Evolutionary conservation across 2,329 filamentous ascomycete genomes (phyloP), one percentile per base, ranked within the genome.

Genomic region (Colletotrichum shisoi): DNA sequence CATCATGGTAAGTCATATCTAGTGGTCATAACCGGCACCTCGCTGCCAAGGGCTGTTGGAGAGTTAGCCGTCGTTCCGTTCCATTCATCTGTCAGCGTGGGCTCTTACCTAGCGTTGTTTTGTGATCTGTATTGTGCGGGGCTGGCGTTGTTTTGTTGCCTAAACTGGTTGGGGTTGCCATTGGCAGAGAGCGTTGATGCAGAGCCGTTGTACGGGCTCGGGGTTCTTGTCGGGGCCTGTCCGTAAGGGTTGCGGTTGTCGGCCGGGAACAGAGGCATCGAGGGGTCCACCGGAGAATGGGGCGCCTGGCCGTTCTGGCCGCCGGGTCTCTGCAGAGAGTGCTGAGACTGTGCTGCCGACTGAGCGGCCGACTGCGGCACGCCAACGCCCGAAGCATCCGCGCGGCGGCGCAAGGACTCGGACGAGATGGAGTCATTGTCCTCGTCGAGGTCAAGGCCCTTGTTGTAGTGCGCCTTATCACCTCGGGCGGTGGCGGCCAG

Each of bases 401-500:
- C 71, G 11, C 78, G 77, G 57, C 78, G 76, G 37, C 76, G 76
- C 69, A 80, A 67, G 51, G 78, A 78, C 17, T 77, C 76, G 13
- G 78, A 79, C 3, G 78, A 75, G 62, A 81, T 61, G 12, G 79
- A 81, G 49, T 79, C 78, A 52, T 79, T 76, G 71, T 81, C 79
- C 24, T 82, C 80, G 48, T 81, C 80, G 37, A 80, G 72, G 66
- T 81, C 76, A 2, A 77, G 68, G 13, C 76, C 74, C 40, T 73
- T 72, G 71, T 78, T 80, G 75, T 80, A 80, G 56, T 78, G 78
- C 51, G 69, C 69, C 69, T 89, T 89, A 73, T 94, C 91, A 64
- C 93, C 93, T 74, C 94, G 90, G 40, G 94, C 94, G 5, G 93
- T 96, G 17, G 91, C 92, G 71, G 92, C 94, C 64, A 97, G 82